phyloP scores from a whole-genome alignment of 1,139 yeast genomes.

The Waltiozyma sp. region DNA sequence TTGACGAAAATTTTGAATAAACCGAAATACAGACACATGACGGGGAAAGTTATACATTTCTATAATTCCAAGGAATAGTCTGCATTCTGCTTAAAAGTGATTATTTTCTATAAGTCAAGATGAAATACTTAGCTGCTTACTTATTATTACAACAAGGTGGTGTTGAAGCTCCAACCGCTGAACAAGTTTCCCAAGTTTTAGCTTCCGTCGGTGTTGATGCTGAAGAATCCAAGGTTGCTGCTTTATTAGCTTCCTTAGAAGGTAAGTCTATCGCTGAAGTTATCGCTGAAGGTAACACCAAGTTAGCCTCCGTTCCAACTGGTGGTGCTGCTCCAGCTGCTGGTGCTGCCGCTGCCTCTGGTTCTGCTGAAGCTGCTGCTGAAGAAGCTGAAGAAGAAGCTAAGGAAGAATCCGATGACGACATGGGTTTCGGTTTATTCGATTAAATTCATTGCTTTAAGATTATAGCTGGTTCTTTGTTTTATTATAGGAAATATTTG shows the following conservation, averaged over 20 bases:
- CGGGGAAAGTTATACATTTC: not conserved
- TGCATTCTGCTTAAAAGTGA: conserved; percentile 31
- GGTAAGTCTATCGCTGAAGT: conserved; percentile 70
- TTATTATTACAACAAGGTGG: conserved; percentile 81
- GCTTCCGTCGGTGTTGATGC: conserved; percentile 71
- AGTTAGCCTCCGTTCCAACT: conserved; percentile 73
- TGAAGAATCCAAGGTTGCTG: conserved; percentile 61
- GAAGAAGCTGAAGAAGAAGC: conserved; percentile 52
- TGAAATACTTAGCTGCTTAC: conserved; percentile 85
- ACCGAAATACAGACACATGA: not conserved
- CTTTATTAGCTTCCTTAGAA: conserved; percentile 59
- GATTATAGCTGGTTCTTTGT: not conserved
- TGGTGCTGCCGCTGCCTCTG: conserved; percentile 41
- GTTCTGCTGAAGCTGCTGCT: conserved; percentile 41
- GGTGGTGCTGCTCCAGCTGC: conserved; percentile 72
- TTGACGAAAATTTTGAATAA: not conserved
- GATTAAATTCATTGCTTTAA: conserved; percentile 35
- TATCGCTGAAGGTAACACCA: conserved; percentile 71
- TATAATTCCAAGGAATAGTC: conserved; percentile 19
- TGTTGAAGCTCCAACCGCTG: conserved; percentile 55
- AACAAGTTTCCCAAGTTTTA: conserved; percentile 60
- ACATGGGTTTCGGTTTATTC: conserved; percentile 87
- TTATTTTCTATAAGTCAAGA: conserved; percentile 27
- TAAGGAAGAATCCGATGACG: conserved; percentile 54
- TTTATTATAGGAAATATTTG: conserved; percentile 3